These are phyloP conservation scores for Saccharum spontaneum DNA, from an alignment of 176 grass and related monocot species.

Conservation along the genomic window DNA sequence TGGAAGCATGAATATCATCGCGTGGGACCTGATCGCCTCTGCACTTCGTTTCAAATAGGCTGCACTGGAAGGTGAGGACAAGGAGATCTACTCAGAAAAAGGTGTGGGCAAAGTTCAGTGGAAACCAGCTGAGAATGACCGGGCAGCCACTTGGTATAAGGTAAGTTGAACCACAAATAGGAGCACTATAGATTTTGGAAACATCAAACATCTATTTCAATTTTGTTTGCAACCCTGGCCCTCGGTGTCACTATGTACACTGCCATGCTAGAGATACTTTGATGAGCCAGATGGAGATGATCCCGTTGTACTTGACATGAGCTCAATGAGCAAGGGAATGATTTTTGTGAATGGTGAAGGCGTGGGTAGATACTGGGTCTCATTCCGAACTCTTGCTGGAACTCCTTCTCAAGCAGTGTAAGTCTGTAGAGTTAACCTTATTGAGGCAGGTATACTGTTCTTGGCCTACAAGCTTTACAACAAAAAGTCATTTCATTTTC, in stretches of 20 bases:
- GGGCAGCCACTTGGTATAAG: conserved; percentile 73
- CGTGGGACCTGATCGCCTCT: conserved; percentile 9
- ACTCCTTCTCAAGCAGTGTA: conserved; percentile 76
- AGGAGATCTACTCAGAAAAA: conserved; percentile 61
- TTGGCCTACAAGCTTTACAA: not conserved
- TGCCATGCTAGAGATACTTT: conserved; percentile 70
- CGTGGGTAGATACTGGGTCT: conserved; percentile 69
- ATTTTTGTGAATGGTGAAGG: conserved; percentile 63
- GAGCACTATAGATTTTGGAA: not conserved
- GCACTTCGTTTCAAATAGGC: conserved; percentile 40
- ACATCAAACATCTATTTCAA: conserved; percentile 11
- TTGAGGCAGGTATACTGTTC: not conserved
- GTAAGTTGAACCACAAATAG: conserved; percentile 45
- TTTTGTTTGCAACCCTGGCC: conserved; percentile 25
- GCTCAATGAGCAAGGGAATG: conserved; percentile 78
- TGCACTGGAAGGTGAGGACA: conserved; percentile 62
- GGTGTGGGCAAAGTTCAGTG: conserved; percentile 44
- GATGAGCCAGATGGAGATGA: conserved; percentile 68
- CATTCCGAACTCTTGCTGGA: conserved; percentile 51
- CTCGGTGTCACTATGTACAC: conserved; percentile 5
- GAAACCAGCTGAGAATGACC: conserved; percentile 28
- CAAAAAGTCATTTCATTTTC: conserved; percentile 18
- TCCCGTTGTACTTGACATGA: conserved; percentile 74
- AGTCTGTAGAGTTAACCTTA: conserved; percentile 42
- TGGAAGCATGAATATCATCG: not conserved